Evolutionary conservation across 106 monocot genomes (phyloP), one percentile per base, ranked within the genome.

Genomic region (Dendrobium nobile): DNA sequence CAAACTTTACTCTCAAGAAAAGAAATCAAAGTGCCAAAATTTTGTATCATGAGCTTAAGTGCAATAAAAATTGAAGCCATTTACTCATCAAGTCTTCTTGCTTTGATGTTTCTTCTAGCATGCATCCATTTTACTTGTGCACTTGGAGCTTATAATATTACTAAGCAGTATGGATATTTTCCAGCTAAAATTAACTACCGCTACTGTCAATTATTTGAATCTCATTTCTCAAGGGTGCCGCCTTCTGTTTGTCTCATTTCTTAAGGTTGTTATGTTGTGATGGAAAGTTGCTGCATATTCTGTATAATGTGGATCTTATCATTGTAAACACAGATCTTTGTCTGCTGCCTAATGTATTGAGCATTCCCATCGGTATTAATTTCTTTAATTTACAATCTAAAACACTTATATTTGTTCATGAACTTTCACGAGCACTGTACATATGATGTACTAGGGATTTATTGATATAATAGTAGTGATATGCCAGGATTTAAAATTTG

Each of bases 91-190:
- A 40, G 28, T 33, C 70, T 70, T 33, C 70, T 70, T 37, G 70
- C 4, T 33, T 70, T 37, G 37, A 37, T 16, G 15, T 28, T 31
- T 70, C 70, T 70, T 70, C 13, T 70, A 70, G 37, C 15, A 10
- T 33, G 31, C 16, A 16, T 2, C 70, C 70, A 6, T 31, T 2
- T 64, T 64, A 26, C 64, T 37, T 31, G 70, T 20, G 70, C 33
- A 33, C 70, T 70, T 70, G 70, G 70, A 70, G n/a, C 61, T 22
- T 61, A 61, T 70, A 37, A 31, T 70, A 70, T 33, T 16, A 70
- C 37, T 70, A 2, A 37, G 13, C 16, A 70, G 70, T 37, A 70
- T 70, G 20, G 28, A 70, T 10, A 22, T 15, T 33, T 33, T 31
- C 15, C 70, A 70, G n/a, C 37, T 70, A 33, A 70, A 70, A 33